Percentiles rank a stretch among this genome's conserved stretches.
These are phyloP conservation scores for Pyrrhoderma lamaoense DNA, from an alignment of 1,284 basidiomycete species.

Conservation along the genomic window DNA sequence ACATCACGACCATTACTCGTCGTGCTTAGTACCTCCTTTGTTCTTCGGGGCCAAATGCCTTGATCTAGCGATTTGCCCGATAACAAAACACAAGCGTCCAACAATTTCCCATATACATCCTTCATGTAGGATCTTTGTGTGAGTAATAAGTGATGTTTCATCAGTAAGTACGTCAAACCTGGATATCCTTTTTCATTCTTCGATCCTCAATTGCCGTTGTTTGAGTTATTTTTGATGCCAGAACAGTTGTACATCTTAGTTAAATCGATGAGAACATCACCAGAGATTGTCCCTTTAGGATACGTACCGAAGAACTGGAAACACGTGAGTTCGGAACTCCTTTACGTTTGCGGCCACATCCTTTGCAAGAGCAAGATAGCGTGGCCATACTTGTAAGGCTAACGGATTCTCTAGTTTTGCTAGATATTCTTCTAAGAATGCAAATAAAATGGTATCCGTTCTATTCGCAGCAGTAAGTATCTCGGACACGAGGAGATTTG, in stretches of 20 bases:
- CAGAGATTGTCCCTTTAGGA: background rate
- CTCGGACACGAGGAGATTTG: background rate
- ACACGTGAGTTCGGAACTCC: constrained; percentile 65
- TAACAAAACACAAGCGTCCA: constrained; percentile 74
- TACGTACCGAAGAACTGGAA: constrained; percentile 63
- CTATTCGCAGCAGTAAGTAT: constrained; percentile 30
- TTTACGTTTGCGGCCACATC: constrained; percentile 62
- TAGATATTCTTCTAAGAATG: constrained; percentile 88
- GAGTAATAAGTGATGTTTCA: no score
- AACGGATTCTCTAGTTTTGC: constrained; percentile 79
- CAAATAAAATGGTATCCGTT: constrained; percentile 62
- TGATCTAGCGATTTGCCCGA: constrained; percentile 71
- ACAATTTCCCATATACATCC: constrained; percentile 81
- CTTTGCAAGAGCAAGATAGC: constrained; percentile 73
- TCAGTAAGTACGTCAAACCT: no score
- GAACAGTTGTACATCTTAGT: constrained; percentile 66
- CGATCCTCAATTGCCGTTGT: constrained; percentile 88
- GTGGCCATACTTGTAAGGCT: constrained; percentile 86
- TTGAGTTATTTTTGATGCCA: constrained; percentile 81
- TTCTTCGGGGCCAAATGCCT: constrained; percentile 72
- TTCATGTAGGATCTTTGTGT: constrained; percentile 25
- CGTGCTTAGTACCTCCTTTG: constrained; percentile 52
- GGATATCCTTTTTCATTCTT: constrained; percentile 83
- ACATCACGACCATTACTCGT: constrained; percentile 72
- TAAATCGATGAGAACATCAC: background rate